Evolutionary conservation across 2,329 filamentous ascomycete species (phyloP), one percentile per base, ranked within the genome.

Genomic region (Waltergamsia citrina): DNA sequence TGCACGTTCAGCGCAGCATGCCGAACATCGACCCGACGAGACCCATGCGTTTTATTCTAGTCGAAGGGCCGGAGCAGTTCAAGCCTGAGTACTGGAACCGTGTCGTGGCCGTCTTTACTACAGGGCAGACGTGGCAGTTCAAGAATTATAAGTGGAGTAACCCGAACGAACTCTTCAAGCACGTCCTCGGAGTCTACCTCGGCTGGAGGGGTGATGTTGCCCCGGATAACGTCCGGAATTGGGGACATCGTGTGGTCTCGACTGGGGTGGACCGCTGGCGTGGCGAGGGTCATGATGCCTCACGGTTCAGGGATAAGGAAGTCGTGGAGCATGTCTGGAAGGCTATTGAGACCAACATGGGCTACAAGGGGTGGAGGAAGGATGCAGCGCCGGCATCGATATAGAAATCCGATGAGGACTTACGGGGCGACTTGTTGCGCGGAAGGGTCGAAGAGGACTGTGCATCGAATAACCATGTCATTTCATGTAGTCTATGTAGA

Each of bases 51-150:
- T 98, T 98, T 66, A 93, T 96, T 52, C 78, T 98, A 25, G 90
- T 96, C 35, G 92, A 98, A 56, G 82, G 81, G 14, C 84, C 88
- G 0, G 81, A 93, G 52, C 83, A 92, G 56, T 98, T 98, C 72
- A 94, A 94, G 57, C 92, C 92, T 1, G 88, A 96, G 53, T 95
- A 96, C 66, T 98, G 92, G 92, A 81, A 81, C 49, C 80, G 88
- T 33, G 83, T 98, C 6, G 92, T 95, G 2, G 92, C 85, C 10
- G 88, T 98, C 37, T 96, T 98, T 62, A 98, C 92, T 0, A 98
- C 92, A 0, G 92, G 92, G 22, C 92, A 98, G 63, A 79, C 82
- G 8, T 98, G 92, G 92, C 92, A 98, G 61, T 98, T 98, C 65
- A 94, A 95, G 63, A 84, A 78, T 45, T 98, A 98, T 72, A 94